Percentiles rank a stretch among this genome's conserved stretches.
Evolutionary conservation across 176 grass and related monocot species (phyloP).

Genomic region (Oryza glaberrima): DNA sequence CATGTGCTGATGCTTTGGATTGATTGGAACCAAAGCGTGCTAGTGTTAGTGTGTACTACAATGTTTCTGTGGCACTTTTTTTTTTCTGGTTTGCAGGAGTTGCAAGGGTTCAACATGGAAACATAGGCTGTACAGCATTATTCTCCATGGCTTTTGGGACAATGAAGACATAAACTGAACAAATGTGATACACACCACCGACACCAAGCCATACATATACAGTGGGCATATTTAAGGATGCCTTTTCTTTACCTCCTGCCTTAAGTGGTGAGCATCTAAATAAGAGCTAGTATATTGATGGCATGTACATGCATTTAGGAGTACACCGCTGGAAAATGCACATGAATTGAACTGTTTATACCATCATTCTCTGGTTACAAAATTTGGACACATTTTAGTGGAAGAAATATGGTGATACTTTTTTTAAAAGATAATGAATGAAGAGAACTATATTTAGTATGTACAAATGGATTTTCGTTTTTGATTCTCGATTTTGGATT

Average conservation of each 20-base stretch:
- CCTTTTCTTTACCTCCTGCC: not conserved
- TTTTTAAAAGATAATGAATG: no score
- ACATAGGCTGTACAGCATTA: not conserved
- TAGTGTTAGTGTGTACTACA: not conserved
- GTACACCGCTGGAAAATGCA: not conserved
- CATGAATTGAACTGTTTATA: not conserved
- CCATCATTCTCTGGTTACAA: not conserved
- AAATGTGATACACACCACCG: not conserved
- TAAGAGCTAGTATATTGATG: not conserved
- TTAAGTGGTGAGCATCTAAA: not conserved
- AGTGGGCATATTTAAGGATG: not conserved
- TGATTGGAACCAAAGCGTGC: not conserved
- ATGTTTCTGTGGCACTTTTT: not conserved
- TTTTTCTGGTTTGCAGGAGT: not conserved
- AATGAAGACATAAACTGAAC: not conserved
- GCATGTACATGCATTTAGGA: not conserved
- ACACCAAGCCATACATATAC: not conserved
- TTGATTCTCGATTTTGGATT: no score
- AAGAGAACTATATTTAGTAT: no score
- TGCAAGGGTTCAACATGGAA: not conserved
- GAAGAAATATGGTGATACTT: no score
- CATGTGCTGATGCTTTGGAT: not conserved
- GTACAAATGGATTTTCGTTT: no score
- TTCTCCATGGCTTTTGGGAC: not conserved
- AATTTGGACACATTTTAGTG: no score